Evolutionary conservation across 768 basidiomycete species (phyloP).

Genomic region (Exsudoporus frostii): DNA sequence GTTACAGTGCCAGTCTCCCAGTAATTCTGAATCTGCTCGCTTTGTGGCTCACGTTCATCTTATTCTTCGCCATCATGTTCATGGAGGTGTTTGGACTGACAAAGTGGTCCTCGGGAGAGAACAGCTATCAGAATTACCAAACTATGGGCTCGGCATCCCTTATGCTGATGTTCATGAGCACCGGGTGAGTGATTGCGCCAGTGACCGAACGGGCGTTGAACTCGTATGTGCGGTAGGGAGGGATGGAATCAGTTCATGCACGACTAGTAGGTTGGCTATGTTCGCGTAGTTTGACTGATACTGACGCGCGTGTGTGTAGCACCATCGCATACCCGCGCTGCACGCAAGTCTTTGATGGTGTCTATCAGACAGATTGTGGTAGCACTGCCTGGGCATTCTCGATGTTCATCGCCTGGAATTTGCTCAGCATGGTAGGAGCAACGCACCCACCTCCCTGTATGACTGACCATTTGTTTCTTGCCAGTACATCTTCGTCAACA

Average conservation of each 20-base stretch:
- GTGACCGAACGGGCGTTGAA: background rate
- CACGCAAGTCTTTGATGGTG: conserved; percentile 47
- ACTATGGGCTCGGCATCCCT: conserved; percentile 76
- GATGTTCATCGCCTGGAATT: conserved; percentile 92
- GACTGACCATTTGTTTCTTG: background rate
- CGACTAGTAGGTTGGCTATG: conserved; percentile 59
- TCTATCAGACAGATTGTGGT: conserved; percentile 81
- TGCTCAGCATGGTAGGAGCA: conserved; percentile 79
- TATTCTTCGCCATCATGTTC: conserved; percentile 87
- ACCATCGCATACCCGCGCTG: conserved; percentile 77
- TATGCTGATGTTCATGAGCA: conserved; percentile 90
- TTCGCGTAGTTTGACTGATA: background rate
- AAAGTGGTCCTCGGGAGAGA: conserved; percentile 74
- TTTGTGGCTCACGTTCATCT: conserved; percentile 86
- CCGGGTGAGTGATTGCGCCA: conserved; percentile 58
- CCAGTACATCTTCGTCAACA: conserved; percentile 93
- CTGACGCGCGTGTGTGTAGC: conserved; percentile 38
- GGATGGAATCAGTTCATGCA: conserved; percentile 99
- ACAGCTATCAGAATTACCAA: conserved; percentile 70
- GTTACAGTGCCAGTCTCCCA: conserved; percentile 73
- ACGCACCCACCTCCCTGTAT: conserved; percentile 1
- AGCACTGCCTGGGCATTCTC: conserved; percentile 78
- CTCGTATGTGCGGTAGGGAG: conserved; percentile 50
- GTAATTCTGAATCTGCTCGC: conserved; percentile 80
- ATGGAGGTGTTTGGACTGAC: conserved; percentile 91